Evolutionary conservation across 2,329 filamentous ascomycete genomes (phyloP), one percentile per base, ranked within the genome.

Genomic region (Talaromyces sp.): DNA sequence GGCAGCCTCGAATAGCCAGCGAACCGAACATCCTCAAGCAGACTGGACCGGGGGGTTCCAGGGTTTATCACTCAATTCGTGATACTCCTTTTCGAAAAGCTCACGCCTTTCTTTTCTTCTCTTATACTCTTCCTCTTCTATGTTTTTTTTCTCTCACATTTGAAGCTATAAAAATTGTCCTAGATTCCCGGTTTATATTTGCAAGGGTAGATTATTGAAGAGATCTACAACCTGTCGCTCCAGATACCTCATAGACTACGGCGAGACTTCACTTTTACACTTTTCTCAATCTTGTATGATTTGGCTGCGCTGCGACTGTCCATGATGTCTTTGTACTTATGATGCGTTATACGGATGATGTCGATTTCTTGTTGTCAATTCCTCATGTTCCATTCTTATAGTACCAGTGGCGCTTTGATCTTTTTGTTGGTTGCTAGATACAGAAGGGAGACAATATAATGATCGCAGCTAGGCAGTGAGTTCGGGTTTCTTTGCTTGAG

Each of bases 31-130:
- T 48, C 65, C 64, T 22, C 73, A 66, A 15, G 72, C 79, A 50
- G 85, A 88, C 52, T 89, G 87, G 86, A 74, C 80, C 25, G 76
- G 77, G 55, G 74, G 80, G 5, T 89, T 90, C 69, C 87, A 91
- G 69, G 83, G 87, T 9, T 75, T 91, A 17, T 91, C 88, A 2
- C 80, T 91, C 62, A 88, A 88, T 67, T 82, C 83, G 63, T 78
- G 63, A 55, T 36, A 53, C 17, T 25, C n/a, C 21, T 33, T 25
- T 8, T 15, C 33, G 17, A n/a, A 10, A 51, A 46, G 15, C 17
- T 19, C 43, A 45, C 55, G 40, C 54, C 57, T 60, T 56, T 37
- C 13, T 50, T 40, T 54, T 43, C 31, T 36, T 13, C n/a, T 31
- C 54, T 33, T 28, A 7, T 28, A 28, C 25, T 28, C 3, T 7